phyloP scores from a whole-genome alignment of 2,329 filamentous ascomycete species.

The Monilinia aucupariae region DNA sequence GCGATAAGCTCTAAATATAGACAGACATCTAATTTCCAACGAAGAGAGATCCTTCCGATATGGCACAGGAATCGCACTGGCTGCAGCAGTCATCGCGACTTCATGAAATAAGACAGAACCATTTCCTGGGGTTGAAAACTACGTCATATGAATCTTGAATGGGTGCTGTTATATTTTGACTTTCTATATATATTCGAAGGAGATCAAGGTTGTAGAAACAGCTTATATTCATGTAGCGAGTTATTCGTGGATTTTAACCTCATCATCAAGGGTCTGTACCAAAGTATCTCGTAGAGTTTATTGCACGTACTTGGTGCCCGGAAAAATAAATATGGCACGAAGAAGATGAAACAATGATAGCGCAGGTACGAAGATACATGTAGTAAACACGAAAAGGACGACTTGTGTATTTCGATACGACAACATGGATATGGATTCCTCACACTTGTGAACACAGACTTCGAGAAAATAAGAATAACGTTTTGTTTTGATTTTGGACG shows the following conservation, averaged over 20 bases:
- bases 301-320: background rate
- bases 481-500: background rate
- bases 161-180: background rate
- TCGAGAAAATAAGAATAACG: background rate
- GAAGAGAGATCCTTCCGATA: background rate
- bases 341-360: background rate
- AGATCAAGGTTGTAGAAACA: background rate
- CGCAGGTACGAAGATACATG: background rate
- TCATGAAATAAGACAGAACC: background rate
- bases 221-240: background rate
- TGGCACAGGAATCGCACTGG: constrained; percentile 1
- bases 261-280: background rate
- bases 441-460: background rate
- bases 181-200: too few species aligned
- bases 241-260: background rate
- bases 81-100: background rate
- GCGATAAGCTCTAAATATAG: background rate
- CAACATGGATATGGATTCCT: background rate
- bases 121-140: background rate
- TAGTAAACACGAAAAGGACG: background rate
- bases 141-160: background rate
- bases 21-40: background rate
- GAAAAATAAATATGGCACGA: background rate
- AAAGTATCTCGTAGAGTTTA: background rate
- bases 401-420: background rate